phyloP scores from a whole-genome alignment of 768 basidiomycete genomes.

The Inosperma sp. region DNA sequence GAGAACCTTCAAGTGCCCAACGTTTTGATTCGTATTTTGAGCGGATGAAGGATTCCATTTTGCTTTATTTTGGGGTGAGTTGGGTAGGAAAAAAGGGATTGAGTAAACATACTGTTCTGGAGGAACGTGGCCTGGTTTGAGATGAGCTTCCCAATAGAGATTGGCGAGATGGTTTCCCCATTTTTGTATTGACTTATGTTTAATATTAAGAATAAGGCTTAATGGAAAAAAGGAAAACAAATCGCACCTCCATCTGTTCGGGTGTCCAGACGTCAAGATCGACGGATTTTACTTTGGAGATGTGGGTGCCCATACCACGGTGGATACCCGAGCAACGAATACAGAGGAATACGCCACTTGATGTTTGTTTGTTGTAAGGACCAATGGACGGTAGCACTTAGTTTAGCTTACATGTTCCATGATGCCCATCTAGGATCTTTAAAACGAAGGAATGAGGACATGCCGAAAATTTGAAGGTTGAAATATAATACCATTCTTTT shows the following conservation, averaged over 20 bases:
- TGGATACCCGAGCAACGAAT: conserved; percentile 98
- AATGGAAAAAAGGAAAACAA: neutral
- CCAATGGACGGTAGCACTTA: neutral
- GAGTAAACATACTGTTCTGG: conserved; percentile 79
- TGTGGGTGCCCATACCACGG: conserved; percentile 97
- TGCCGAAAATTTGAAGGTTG: conserved; percentile 5
- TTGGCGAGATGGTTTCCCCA: conserved; percentile 96
- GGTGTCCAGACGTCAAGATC: conserved; percentile 98
- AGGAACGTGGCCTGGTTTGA: conserved; percentile 86
- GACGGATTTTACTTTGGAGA: conserved; percentile 94
- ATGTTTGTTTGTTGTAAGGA: conserved; percentile 11
- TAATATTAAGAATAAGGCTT: conserved; percentile 1
- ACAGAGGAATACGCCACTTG: conserved; percentile 88
- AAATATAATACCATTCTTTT: conserved; percentile 73
- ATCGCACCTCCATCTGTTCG: conserved; percentile 87
- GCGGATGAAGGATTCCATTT: conserved; percentile 96
- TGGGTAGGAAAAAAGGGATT: neutral
- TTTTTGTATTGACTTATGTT: conserved; percentile 69
- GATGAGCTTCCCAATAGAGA: conserved; percentile 94
- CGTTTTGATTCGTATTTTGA: conserved; percentile 92
- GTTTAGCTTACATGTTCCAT: conserved; percentile 75
- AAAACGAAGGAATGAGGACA: conserved; percentile 7
- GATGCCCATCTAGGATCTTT: conserved; percentile 97
- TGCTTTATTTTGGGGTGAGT: conserved; percentile 57
- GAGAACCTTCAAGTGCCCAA: conserved; percentile 91